Evolutionary conservation across 495 filamentous ascomycete species (phyloP).

Genomic region (Tetracladium setigerum): DNA sequence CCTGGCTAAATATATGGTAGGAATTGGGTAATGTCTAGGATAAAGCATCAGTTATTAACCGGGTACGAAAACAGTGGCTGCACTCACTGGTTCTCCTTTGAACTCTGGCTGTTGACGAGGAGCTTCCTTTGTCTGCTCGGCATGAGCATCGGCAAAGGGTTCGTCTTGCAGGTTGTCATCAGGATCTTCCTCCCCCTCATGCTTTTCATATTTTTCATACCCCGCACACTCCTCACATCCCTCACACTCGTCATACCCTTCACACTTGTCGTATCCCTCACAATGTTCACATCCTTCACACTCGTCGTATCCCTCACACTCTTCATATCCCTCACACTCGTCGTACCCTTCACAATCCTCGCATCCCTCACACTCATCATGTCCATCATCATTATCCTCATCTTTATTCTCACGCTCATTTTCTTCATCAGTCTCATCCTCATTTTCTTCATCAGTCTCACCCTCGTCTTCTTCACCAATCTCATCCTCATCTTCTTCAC

Average conservation of each 20-base stretch:
- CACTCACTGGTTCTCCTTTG: conserved; percentile 1
- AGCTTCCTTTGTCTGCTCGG: conserved; percentile 4
- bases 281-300: not conserved
- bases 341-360: not conserved
- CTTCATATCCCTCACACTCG: not conserved
- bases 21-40: not conserved
- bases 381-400: not conserved
- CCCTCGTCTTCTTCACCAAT: no score
- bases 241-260: conserved; percentile 1
- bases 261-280: not conserved
- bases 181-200: not conserved
- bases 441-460: no score
- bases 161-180: not conserved
- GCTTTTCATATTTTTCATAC: not conserved
- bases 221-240: not conserved
- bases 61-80: conserved; percentile 1
- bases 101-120: conserved; percentile 2
- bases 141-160: not conserved
- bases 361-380: not conserved
- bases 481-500: no score
- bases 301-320: not conserved
- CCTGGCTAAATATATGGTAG: not conserved
- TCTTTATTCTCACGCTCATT: no score
- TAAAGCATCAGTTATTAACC: not conserved
- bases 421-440: no score